Base-by-base conservation (phyloP, 768 basidiomycete genomes). In the Tulasnella sp. region DNA sequence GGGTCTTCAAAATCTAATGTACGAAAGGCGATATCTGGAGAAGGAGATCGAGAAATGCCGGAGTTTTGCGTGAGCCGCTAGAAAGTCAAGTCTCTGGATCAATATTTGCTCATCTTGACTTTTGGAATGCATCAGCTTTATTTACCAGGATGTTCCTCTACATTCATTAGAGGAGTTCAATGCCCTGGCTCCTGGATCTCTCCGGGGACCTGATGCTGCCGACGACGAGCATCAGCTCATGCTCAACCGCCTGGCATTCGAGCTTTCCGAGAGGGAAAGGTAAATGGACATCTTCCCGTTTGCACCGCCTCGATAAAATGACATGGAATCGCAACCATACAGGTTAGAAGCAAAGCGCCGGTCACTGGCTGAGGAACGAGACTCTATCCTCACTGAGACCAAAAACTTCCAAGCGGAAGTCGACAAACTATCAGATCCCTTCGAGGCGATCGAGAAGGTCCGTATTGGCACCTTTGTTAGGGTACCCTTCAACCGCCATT, bases 21-120 rank as follows among this genome's bases (percentile, higher is more conserved):
- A 93, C 65, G 90, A 94, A 72, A 89, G 88, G 68, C 79, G 88
- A 26, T 89, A 94, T 67, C 80, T 94, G 4, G 88, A 92, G 70
- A 79, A 88, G 59, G 91, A 94, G 73, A 94, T 94, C 34, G 86
- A 89, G 66, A 91, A 92, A 69, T 94, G 91, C 72, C 80, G 88
- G 50, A 89, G 93, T 68, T 94, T 91, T 68, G 88, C 86, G 89
- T 92, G 69, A 67, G 87, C 77, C 11, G 8, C 24, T 42, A 11
- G 11, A 13, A 21, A 8, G 58, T 45, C 32, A 15, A n/a, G 2
- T 32, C 19, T 11, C 51, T 23, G n/a, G 56, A 51, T 47, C 19
- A 8, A 26, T 38, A n/a, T 52, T n/a, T n/a, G n/a, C n/a, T n/a
- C n/a, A n/a, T n/a, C n/a, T n/a, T n/a, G n/a, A n/a, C 34, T 38